Percentiles rank a stretch among this genome's conserved stretches.
Evolutionary conservation across 2,329 filamentous ascomycete genomes (phyloP).

Genomic region (Pseudogymnoascus sp.): DNA sequence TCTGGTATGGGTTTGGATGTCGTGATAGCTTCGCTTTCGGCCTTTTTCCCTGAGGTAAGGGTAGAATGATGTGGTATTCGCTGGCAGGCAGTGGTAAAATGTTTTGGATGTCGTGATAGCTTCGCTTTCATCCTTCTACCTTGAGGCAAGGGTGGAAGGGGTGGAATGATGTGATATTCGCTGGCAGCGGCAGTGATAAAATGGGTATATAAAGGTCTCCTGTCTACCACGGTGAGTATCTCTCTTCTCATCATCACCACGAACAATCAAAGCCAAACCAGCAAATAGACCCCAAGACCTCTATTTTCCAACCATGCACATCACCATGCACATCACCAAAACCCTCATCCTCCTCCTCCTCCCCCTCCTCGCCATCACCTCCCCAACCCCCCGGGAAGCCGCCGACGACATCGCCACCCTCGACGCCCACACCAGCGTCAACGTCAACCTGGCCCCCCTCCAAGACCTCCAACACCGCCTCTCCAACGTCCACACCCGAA

Average conservation of each 20-base stretch:
- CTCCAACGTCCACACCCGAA: too few relatives aligned
- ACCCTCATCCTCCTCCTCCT: background rate
- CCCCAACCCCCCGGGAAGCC: background rate
- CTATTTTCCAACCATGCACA: background rate
- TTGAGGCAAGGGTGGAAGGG: background rate
- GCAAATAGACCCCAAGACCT: background rate
- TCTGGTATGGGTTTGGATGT: background rate
- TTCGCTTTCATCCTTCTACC: background rate
- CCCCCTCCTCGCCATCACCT: background rate
- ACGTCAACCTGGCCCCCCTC: too few relatives aligned
- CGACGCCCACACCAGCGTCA: too few relatives aligned
- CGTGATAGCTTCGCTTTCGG: background rate
- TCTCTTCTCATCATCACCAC: background rate
- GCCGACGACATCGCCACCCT: background rate
- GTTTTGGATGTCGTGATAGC: background rate
- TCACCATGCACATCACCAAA: background rate
- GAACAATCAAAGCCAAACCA: background rate
- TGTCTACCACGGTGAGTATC: background rate
- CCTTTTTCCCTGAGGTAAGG: background rate
- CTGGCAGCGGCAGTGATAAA: background rate
- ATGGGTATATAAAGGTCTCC: background rate
- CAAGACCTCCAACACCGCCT: too few relatives aligned
- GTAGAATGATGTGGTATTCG: background rate
- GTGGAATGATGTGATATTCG: background rate
- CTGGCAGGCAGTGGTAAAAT: background rate